Evolutionary conservation across 2,329 filamentous ascomycete species (phyloP), one percentile per base, ranked within the genome.

Genomic region (Xylaria digitata): DNA sequence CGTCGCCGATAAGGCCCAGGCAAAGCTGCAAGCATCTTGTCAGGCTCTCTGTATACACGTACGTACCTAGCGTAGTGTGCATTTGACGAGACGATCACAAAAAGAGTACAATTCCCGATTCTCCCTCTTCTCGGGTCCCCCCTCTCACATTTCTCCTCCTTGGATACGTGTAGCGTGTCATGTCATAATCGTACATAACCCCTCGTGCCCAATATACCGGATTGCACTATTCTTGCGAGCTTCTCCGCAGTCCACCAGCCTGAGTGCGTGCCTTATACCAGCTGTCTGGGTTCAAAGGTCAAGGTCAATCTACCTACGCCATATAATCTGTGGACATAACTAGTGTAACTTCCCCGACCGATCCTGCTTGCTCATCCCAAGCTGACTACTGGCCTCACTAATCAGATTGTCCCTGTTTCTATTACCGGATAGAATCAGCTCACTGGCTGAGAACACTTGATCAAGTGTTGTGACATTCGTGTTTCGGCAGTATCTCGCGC

Each of bases 21-120:
- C 42, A 57, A 26, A 40, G 34, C 37, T 40, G 37, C 37, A 40
- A 40, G 37, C 32, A 54, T 46, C 52, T 64, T 60, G 34, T 57
- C 58, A 26, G 61, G 61, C 55, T 61, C 50, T 30, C 50, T 57
- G 26, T 42, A 53, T 43, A 49, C 62, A 26, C 9, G 32, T 34
- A 34, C 32, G 32, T 34, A 34, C 7, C 34, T 40, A 40, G 37
- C 2, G 9, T 40, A 15, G 37, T 40, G 11, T 40, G 2, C 37
- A 15, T 5, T 30, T 2, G 62, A 62, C 63, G 56, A 68, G 62
- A 64, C 60, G 32, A 64, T 62, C 68, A 61, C 60, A 66, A 64
- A 67, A 68, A 70, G 54, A 57, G 52, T 61, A 45, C 49, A 50
- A 42, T 34, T 49, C 48, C 65, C 56, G 55, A 56, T 53, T 40